Base-by-base conservation (phyloP, 1,284 basidiomycete species). In the Cutaneotrichosporon spelunceum region DNA sequence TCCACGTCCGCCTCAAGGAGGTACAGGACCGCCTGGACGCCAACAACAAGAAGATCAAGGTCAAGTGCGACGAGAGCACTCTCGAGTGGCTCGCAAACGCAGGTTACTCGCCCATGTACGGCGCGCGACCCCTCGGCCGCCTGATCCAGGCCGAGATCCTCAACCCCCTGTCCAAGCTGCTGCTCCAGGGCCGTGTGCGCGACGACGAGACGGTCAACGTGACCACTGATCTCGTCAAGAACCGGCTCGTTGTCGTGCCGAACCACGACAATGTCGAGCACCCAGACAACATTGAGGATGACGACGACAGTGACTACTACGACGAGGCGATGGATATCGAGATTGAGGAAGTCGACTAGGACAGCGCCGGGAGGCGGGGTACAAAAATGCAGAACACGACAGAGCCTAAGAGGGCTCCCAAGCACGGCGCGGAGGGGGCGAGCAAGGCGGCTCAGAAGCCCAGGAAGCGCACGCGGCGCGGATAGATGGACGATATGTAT, bases 81-180 rank as follows among this genome's bases (percentile, higher is more conserved):
- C 91, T 90, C 79, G 84, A 88, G 59, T 95, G 90, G 80, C 85
- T 98, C 53, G 86, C 85, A 62, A 87, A 88, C 30, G 84, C 88
- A 49, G 93, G 94, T 0, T 98, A 93, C 80, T 91, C 89, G 50
- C 83, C 89, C 3, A 80, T 82, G 39, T 93, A 94, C 71, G 92
- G 93, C 68, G 95, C 94, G 59, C 86, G 95, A 58, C 95, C 95
- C 2, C 84, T 99, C 66, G 90, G 92, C 73, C 85, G 94, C 47
- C 85, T 90, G 9, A 96, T 99, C 71, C 93, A 97, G 79, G 88
- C 86, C 72, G 92, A 98, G 76, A 83, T 99, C 53, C 84, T 99
- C 70, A 94, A 96, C 78, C 95, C 95, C 10, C 81, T 99, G 50
- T 93, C 92, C 21, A 82, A 90, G 63, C 85, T 92, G 81, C 84